A percentile compares a stretch with the other conserved stretches of the same genome.
Evolutionary conservation across 1,284 basidiomycete species (phyloP).

Genomic region (Cutaneotrichosporon dermatis): DNA sequence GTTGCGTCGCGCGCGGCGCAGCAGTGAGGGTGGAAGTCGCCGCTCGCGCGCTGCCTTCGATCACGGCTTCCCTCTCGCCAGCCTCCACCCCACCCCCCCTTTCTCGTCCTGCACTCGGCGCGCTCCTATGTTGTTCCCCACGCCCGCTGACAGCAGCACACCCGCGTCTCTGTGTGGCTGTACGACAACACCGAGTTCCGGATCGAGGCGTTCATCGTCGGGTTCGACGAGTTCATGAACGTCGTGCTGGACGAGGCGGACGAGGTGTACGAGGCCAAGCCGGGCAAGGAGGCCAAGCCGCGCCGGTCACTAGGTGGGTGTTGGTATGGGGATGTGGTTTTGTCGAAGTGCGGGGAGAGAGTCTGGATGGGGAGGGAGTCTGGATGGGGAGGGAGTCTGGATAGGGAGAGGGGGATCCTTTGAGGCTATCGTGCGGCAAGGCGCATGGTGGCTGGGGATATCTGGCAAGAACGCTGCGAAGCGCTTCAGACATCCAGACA

Average conservation of each 20-base stretch:
- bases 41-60: too few species aligned
- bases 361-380: background rate
- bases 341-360: too few species aligned
- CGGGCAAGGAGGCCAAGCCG: slow-evolving; percentile 68
- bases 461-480: too few species aligned
- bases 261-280: slow-evolving; percentile 84
- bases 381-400: background rate
- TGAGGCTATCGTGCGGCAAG: too few species aligned
- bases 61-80: too few species aligned
- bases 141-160: slow-evolving; percentile 55
- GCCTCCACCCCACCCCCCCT: too few species aligned
- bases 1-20: too few species aligned
- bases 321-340: too few species aligned
- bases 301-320: slow-evolving; percentile 40
- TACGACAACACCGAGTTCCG: slow-evolving; percentile 97
- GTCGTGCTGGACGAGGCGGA: slow-evolving; percentile 91
- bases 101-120: background rate
- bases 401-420: background rate
- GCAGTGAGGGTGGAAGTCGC: too few species aligned
- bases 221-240: slow-evolving; percentile 99
- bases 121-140: background rate
- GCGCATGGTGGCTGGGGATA: too few species aligned
- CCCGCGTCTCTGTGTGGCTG: slow-evolving; percentile 88
- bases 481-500: too few species aligned
- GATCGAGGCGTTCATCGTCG: slow-evolving; percentile 93